phyloP scores from a whole-genome alignment of 805 yeast genomes.

The Candida loeiensis region DNA sequence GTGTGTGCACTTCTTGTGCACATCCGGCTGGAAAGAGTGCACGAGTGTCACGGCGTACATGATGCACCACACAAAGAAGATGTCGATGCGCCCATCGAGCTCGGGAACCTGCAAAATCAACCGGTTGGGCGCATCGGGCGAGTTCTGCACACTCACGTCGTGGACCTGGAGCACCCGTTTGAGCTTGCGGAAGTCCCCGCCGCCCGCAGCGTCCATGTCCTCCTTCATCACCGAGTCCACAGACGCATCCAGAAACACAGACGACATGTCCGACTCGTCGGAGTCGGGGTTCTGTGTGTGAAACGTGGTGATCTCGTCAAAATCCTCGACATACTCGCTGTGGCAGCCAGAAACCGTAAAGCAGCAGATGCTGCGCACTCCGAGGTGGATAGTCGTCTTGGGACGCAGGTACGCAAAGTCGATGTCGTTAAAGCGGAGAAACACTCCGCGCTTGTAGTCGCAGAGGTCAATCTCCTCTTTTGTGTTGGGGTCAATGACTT shows the following conservation, averaged over 20 bases:
- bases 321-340: slow-evolving; percentile 33
- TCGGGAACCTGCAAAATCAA: slow-evolving; percentile 31
- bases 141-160: slow-evolving; percentile 18
- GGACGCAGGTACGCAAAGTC: slow-evolving; percentile 20
- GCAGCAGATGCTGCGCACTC: slow-evolving; percentile 24
- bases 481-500: slow-evolving; percentile 19
- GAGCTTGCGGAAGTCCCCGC: slow-evolving; percentile 20
- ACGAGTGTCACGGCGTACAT: slow-evolving; percentile 36
- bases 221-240: slow-evolving; percentile 14
- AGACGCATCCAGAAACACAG: slow-evolving; percentile 22
- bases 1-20: slow-evolving; percentile 23
- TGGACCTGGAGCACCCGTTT: slow-evolving; percentile 31
- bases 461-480: slow-evolving; percentile 31
- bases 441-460: slow-evolving; percentile 38
- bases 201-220: slow-evolving; percentile 2
- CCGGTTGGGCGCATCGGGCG: slow-evolving; percentile 16
- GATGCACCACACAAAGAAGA: slow-evolving; percentile 40
- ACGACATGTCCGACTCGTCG: slow-evolving; percentile 31
- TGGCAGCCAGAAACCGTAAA: slow-evolving; percentile 37
- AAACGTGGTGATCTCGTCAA: slow-evolving; percentile 25
- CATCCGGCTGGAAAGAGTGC: slow-evolving; percentile 31
- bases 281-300: slow-evolving; percentile 14
- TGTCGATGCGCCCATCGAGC: slow-evolving; percentile 36
- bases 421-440: slow-evolving; percentile 21
- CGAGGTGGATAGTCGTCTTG: slow-evolving; percentile 19